A percentile compares a stretch with the other conserved stretches of the same genome.
These are phyloP conservation scores for Cercospora nicotianae DNA, from an alignment of 2,329 filamentous ascomycete species.

Conservation along the genomic window DNA sequence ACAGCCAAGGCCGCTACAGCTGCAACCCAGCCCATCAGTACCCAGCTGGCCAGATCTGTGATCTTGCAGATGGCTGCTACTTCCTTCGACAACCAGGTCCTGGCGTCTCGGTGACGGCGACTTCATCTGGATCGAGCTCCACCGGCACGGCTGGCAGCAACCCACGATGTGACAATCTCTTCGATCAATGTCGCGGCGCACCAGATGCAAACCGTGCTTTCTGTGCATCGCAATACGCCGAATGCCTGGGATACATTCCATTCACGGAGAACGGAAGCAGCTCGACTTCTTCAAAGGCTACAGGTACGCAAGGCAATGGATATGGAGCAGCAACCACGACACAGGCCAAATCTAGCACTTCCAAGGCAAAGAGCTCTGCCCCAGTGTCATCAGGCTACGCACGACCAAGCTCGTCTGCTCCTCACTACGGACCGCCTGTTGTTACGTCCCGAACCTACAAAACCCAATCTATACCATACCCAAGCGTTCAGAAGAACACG, in stretches of 20 bases:
- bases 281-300: slow-evolving; percentile 16
- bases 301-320: slow-evolving; percentile 1
- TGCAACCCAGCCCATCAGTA: slow-evolving; percentile 32
- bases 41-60: slow-evolving; percentile 26
- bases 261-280: slow-evolving; percentile 16
- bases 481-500: not conserved
- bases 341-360: not conserved
- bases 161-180: slow-evolving; percentile 1
- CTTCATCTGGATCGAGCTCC: not conserved
- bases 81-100: not conserved
- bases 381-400: not conserved
- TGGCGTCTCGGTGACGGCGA: not conserved
- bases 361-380: not conserved
- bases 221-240: slow-evolving; percentile 20
- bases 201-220: slow-evolving; percentile 16
- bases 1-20: slow-evolving; percentile 14
- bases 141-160: not conserved
- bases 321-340: not conserved
- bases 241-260: slow-evolving; percentile 23
- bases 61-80: slow-evolving; percentile 8
- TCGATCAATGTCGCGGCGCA: slow-evolving; percentile 9
- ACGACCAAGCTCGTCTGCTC: not conserved
- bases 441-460: not conserved
- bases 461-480: not conserved
- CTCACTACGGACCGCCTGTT: not conserved